Base-by-base conservation (phyloP, 768 basidiomycete genomes). In the Coprinellus micaceus region DNA sequence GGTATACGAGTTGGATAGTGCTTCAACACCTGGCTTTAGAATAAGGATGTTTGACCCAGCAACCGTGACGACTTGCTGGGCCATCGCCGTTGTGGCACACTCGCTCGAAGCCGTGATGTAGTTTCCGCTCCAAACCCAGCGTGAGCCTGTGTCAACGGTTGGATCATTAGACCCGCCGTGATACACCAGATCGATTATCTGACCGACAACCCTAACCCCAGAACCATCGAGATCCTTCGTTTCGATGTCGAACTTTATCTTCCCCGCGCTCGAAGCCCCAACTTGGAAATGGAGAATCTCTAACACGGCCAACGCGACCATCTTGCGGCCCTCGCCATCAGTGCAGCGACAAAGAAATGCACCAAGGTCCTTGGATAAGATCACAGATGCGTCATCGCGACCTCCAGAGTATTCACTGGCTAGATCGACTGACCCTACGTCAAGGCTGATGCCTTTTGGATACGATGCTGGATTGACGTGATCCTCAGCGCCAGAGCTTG, bases 391-490 rank as follows among this genome's bases (percentile, higher is more conserved):
- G n/a, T n/a, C n/a, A n/a, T n/a, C n/a, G n/a, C n/a, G n/a, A n/a
- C n/a, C n/a, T n/a, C n/a, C n/a, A n/a, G n/a, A n/a, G n/a, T n/a
- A n/a, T n/a, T n/a, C n/a, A 2, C 15, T 24, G 29, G 17, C 24
- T 19, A 66, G 25, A 3, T 36, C 22, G 37, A 47, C 45, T 13
- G 45, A 47, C 2, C 26, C 58, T 22, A 45, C 60, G 53, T 7
- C 47, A 24, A 4, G 52, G 19, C 59, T 25, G 15, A 60, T 54
- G 30, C 60, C 49, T 4, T 63, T 61, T n/a, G 26, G 54, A 60
- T 61, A 66, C 12, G 63, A 64, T 15, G 29, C 28, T 21, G 64
- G 64, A 53, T 67, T 67, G 43, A 66, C 44, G 49, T 63, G 64
- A 41, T 70, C 67, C 30, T 66, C 46, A 1, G 64, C 67, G 21